These are phyloP conservation scores for Thelonectria blattea DNA, from an alignment of 2,329 filamentous ascomycete genomes.

Conservation along the genomic window DNA sequence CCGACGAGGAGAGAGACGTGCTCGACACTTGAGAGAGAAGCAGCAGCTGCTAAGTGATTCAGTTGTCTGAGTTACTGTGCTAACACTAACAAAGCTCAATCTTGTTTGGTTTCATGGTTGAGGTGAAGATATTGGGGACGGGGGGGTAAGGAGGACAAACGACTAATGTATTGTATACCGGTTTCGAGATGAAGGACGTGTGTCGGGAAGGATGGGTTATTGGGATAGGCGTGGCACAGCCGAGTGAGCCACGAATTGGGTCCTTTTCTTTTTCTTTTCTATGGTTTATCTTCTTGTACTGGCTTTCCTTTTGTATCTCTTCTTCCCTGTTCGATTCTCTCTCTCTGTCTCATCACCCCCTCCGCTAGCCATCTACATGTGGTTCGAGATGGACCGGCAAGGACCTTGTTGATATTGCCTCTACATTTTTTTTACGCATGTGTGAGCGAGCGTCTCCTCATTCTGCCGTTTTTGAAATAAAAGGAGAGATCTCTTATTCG, in stretches of 20 bases:
- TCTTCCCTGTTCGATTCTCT: conserved; percentile 1
- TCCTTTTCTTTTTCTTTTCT: background rate
- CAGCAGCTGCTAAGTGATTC: conserved; percentile 19
- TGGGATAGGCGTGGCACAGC: conserved; percentile 9
- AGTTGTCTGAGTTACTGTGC: conserved; percentile 6
- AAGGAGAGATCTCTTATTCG: background rate
- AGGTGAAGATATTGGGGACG: conserved; percentile 1
- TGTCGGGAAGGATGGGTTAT: conserved; percentile 21
- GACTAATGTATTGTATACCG: conserved; percentile 34
- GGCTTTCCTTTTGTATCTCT: conserved; percentile 12
- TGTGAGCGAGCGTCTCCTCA: conserved; percentile 19
- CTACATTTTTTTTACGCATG: conserved; percentile 17
- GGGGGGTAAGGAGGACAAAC: conserved; percentile 24
- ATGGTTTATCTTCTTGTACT: background rate
- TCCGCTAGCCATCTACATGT: conserved; percentile 1
- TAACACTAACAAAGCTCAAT: conserved; percentile 16
- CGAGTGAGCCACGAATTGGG: conserved; percentile 6
- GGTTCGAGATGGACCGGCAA: background rate
- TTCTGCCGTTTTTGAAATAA: conserved; percentile 8
- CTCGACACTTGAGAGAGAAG: conserved; percentile 44
- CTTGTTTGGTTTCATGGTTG: conserved; percentile 8
- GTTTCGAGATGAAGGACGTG: conserved; percentile 21
- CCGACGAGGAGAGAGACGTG: conserved; percentile 50
- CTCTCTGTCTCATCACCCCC: background rate
- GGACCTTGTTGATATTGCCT: background rate